Evolutionary conservation across 306 rosid species (phyloP).

Genomic region (Cucumis hystrix): DNA sequence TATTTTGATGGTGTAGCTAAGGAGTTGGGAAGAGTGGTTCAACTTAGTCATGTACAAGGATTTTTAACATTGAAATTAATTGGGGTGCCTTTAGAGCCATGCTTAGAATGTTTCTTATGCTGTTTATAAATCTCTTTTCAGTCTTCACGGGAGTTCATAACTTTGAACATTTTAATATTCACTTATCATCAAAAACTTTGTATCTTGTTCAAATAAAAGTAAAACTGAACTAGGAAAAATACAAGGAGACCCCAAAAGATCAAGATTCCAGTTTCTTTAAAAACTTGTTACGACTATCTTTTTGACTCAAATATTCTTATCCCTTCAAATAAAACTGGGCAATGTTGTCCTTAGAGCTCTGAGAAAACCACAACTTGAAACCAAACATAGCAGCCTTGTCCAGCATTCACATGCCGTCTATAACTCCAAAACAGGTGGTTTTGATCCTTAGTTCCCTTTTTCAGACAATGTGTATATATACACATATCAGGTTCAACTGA

Average conservation of each 20-base stretch:
- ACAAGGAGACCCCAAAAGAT: neutral
- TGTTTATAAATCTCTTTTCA: neutral
- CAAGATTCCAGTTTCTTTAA: neutral
- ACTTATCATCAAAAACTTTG: neutral
- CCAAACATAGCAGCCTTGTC: neutral
- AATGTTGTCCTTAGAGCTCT: neutral
- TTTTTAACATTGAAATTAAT: neutral
- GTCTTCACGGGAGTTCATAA: neutral
- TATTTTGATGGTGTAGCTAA: neutral
- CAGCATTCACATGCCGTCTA: neutral
- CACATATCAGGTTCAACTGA: neutral
- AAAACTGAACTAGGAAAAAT: neutral
- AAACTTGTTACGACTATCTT: neutral
- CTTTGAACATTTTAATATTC: neutral
- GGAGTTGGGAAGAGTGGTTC: neutral
- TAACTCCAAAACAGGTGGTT: neutral
- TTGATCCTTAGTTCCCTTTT: neutral
- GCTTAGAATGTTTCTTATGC: neutral
- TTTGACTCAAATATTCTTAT: neutral
- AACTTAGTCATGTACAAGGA: neutral
- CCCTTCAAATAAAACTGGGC: neutral
- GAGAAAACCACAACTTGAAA: neutral
- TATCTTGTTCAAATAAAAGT: neutral
- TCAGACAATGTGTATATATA: neutral
- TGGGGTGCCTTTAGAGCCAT: neutral